Conservation (phyloP, 2,329 filamentous ascomycete species). For the Hymenoscyphus linearis region DNA sequence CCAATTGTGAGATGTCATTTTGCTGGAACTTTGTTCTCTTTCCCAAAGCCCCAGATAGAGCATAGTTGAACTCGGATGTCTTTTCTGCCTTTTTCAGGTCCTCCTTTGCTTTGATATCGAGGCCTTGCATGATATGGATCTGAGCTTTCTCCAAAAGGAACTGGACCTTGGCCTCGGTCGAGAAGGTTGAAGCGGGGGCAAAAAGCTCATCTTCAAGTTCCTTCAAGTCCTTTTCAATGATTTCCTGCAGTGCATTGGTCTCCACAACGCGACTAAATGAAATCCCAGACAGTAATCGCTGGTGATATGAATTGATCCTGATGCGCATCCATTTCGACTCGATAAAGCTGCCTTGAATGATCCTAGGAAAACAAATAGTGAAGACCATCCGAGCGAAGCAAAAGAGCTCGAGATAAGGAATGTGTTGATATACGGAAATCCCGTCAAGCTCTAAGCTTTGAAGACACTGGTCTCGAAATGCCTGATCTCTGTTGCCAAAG, state of each 20-base stretch:
- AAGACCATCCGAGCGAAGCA: slow-evolving; percentile 59
- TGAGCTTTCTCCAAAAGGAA: slow-evolving; percentile 80
- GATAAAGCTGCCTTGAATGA: slow-evolving; percentile 19
- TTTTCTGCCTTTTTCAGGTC: slow-evolving; percentile 64
- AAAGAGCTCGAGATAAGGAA: slow-evolving; percentile 79
- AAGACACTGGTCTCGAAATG: slow-evolving; percentile 53
- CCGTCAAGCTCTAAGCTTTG: slow-evolving; percentile 72
- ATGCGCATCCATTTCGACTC: slow-evolving; percentile 46
- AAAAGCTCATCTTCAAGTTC: slow-evolving; percentile 41
- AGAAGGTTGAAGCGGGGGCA: slow-evolving; percentile 34
- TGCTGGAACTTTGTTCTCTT: slow-evolving; percentile 79
- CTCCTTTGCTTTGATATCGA: slow-evolving; percentile 68
- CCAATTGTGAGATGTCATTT: slow-evolving; percentile 77
- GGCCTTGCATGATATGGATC: slow-evolving; percentile 77
- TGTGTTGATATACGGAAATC: slow-evolving; percentile 77
- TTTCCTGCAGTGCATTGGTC: slow-evolving; percentile 52
- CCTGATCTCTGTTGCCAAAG: slow-evolving; percentile 27
- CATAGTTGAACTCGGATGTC: slow-evolving; percentile 70
- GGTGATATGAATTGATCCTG: slow-evolving; percentile 68
- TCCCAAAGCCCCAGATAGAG: slow-evolving; percentile 78
- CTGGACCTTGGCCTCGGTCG: slow-evolving; percentile 51
- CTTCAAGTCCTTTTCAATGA: slow-evolving; percentile 55
- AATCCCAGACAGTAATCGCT: slow-evolving; percentile 49
- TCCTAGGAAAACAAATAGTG: slow-evolving; percentile 29
- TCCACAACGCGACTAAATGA: slow-evolving; percentile 41